Evolutionary conservation across 148 eudicot genomes (phyloP), one percentile per base, ranked within the genome.

Genomic region (Cornus florida): DNA sequence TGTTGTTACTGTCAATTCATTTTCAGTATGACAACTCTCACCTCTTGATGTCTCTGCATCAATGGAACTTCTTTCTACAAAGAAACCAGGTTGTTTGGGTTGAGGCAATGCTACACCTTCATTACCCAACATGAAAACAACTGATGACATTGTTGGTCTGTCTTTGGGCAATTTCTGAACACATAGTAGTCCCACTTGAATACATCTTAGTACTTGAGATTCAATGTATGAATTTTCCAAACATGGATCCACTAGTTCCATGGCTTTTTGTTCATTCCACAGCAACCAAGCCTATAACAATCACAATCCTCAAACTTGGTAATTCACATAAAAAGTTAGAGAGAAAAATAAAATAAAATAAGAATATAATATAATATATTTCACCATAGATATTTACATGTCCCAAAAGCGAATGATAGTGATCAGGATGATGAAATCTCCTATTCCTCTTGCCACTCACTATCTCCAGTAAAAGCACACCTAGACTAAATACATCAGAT

Each of bases 161-260:
- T 81, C 72, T 71, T 76, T 59, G 65, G 75, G 41, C 16, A 59
- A 50, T 71, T 66, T 81, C 41, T 81, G 83, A n/a, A 81, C 80
- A 48, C 83, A 81, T 57, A 81, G 71, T 72, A 81, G 53, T 22
- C 76, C 71, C 7, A 81, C 79, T 53, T 81, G 83, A 13, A 81
- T 50, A 73, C 80, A 81, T 71, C 80, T 81, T 69, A 43, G n/a
- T 20, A 82, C 78, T 78, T 82, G 70, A 57, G 32, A 53, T 53
- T 53, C 59, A 53, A 53, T 14, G 4, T 14, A 53, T 11, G 59
- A 53, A 53, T 53, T 14, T 53, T 53, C 59, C 59, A 53, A 53
- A 13, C 59, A 14, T 53, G 59, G 3, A 53, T 53, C 59, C 14
- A 53, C 17, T 53, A 53, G 3, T 53, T 53, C 59, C 59, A 53